A percentile compares a stretch with the other conserved stretches of the same genome.
Conservation (phyloP, 352 stramenopile genomes). For the Pythium grandisporangium region DNA sequence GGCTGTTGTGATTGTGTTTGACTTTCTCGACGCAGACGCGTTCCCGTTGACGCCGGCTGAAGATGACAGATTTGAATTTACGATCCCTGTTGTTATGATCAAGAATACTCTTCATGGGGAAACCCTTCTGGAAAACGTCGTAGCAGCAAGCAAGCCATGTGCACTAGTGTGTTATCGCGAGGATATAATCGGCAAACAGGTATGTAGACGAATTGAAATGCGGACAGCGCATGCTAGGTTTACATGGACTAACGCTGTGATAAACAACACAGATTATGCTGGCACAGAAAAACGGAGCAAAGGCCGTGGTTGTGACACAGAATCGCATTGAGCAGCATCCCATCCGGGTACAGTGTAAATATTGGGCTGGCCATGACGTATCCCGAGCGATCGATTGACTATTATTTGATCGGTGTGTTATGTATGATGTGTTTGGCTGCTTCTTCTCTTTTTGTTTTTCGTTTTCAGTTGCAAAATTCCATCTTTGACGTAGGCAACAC, state of each 20-base stretch:
- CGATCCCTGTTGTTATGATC: constrained; percentile 60
- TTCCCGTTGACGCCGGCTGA: constrained; percentile 45
- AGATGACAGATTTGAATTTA: constrained; percentile 44
- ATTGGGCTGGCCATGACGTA: background rate
- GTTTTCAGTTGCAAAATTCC: constrained; percentile 25
- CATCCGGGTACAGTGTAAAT: constrained; percentile 17
- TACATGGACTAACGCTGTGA: too few relatives aligned
- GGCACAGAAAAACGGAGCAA: constrained; percentile 53
- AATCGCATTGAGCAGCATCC: constrained; percentile 42
- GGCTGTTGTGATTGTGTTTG: constrained; percentile 51
- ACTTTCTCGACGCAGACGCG: constrained; percentile 57
- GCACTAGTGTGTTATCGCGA: constrained; percentile 49
- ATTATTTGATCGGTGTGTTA: too few relatives aligned
- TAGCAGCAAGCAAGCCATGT: constrained; percentile 16
- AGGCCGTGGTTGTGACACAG: constrained; percentile 53
- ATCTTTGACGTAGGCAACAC: constrained; percentile 28
- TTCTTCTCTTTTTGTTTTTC: background rate
- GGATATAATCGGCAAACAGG: constrained; percentile 64
- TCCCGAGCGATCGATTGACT: too few relatives aligned
- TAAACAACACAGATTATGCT: constrained; percentile 48
- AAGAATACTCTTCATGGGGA: constrained; percentile 44
- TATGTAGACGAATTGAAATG: too few relatives aligned
- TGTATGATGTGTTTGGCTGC: too few relatives aligned
- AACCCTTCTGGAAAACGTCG: constrained; percentile 42
- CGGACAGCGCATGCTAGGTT: too few relatives aligned